Evolutionary conservation across 495 filamentous ascomycete genomes (phyloP).

Genomic region (Aspergillus biplanus): DNA sequence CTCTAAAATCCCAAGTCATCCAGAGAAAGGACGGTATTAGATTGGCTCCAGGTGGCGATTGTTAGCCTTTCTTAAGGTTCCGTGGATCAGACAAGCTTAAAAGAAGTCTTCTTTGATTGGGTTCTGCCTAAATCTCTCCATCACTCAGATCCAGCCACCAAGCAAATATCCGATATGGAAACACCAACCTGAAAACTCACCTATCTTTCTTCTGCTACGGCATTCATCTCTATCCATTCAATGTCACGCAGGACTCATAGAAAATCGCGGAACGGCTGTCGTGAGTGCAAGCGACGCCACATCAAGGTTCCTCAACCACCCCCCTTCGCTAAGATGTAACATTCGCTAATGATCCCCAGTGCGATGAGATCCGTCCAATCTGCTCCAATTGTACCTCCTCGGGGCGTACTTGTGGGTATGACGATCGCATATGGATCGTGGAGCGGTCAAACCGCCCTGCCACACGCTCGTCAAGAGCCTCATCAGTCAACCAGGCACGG

Average conservation of each 20-base stretch:
- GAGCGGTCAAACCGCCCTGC: not conserved
- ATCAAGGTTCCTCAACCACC: constrained; percentile 34
- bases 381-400: constrained; percentile 41
- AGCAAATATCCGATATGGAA: no score
- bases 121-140: not conserved
- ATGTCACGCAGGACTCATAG: constrained; percentile 37
- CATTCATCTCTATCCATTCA: not conserved
- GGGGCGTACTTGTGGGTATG: constrained; percentile 33
- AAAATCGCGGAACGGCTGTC: constrained; percentile 43
- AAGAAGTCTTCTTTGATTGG: not conserved
- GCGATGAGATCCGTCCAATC: constrained; percentile 39
- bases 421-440: constrained; percentile 4
- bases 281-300: constrained; percentile 44
- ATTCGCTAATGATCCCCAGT: constrained; percentile 24
- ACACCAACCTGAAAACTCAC: no score
- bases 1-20: no score
- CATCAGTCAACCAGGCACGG: not conserved
- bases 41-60: no score
- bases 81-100: not conserved
- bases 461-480: not conserved
- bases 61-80: no score
- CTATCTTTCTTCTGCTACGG: no score
- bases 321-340: not conserved
- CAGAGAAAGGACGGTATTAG: no score
- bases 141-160: not conserved